phyloP scores from a whole-genome alignment of 305 asterid genomes.

The Rubia tinctorum region DNA sequence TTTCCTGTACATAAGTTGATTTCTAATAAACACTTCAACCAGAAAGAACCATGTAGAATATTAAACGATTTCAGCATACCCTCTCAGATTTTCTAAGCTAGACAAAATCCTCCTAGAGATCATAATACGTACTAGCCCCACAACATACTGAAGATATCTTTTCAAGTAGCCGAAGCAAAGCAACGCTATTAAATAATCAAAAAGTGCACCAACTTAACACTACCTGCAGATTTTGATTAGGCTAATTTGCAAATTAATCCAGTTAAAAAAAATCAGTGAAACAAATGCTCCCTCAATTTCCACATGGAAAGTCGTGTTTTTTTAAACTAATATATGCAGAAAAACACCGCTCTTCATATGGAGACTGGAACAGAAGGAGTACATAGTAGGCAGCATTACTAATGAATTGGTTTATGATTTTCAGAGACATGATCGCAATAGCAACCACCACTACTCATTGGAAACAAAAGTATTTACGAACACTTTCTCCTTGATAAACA shows the following conservation, averaged over 20 bases:
- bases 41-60: not conserved
- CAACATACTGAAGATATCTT: not conserved
- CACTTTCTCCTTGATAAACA: not conserved
- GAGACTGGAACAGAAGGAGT: not conserved
- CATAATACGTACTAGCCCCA: not conserved
- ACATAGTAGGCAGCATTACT: not conserved
- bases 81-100: not conserved
- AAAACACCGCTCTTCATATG: not conserved
- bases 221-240: not conserved
- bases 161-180: not conserved
- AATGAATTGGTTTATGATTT: not conserved
- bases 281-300: not conserved
- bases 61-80: not conserved
- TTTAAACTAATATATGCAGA: too few species aligned
- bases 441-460: not conserved
- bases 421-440: not conserved
- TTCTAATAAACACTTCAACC: not conserved
- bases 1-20: conserved; percentile 24
- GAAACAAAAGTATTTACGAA: not conserved
- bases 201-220: not conserved
- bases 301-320: not conserved
- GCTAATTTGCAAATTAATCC: conserved; percentile 1
- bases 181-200: not conserved
- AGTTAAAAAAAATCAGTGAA: not conserved
- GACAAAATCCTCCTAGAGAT: not conserved